Base-by-base conservation (phyloP, 169 alveolate genomes). In the Babesia bigemina region DNA sequence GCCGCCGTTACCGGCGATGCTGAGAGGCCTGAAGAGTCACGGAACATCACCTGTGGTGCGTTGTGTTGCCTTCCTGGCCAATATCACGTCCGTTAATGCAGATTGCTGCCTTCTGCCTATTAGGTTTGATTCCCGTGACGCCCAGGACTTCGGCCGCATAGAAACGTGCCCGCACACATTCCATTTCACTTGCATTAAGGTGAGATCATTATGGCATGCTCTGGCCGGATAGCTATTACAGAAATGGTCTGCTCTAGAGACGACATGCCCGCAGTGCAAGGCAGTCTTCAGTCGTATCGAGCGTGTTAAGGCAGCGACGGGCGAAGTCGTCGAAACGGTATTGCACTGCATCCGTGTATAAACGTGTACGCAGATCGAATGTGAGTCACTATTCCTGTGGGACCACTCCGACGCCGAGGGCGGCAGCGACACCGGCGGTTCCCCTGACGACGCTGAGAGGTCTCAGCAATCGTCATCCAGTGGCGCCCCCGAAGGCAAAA, bases 211-310 rank as follows among this genome's bases (percentile, higher is more conserved):
- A 11, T 19, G 8, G 11, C 6, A 3, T 17, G 65, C 19, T 11
- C 10, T 49, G 26, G 12, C 33, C 6, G 39, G 4, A 28, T 12
- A 4, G 14, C 4, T 50, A 7, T 19, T 14, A 57, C 55, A 67
- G 76, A 67, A 67, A 55, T 67, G 76, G 76, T 67, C 76, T 2
- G 50, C 29, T 11, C 76, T 67, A 17, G 76, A 67, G 45, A 67
- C 76, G 14, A 67, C 76, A 28, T 67, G 76, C 76, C 76, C 76
- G 26, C 76, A 67, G 66, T 67, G 76, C 55, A 67, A 67, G 48
- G 76, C 76, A 6, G 76, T 67, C 29, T 67, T 67, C 60, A 26
- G 42, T 6, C n/a, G 48, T 55, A 67, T 67, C 12, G 76, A 67
- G 16, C 39, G 60, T 16, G 7, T 67, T n/a, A 52, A 65, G 22